Conservation (phyloP, 1,284 basidiomycete genomes). For the Pseudozyma sp. region DNA sequence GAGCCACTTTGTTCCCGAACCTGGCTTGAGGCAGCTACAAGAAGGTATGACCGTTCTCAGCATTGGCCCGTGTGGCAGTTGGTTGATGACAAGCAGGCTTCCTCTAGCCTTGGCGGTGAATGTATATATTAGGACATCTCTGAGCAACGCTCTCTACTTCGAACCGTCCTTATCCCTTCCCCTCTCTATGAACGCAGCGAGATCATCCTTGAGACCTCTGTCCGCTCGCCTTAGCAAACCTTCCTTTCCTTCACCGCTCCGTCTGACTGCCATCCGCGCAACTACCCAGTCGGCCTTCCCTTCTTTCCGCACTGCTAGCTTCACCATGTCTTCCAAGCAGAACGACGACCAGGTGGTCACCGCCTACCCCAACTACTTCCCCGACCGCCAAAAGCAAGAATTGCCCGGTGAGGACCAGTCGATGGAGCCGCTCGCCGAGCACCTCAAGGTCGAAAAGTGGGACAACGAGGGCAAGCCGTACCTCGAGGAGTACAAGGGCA, state of each 20-base stretch:
- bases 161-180: neutral
- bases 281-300: neutral
- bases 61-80: too few species aligned
- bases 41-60: too few species aligned
- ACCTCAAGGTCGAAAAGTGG: conserved; percentile 74
- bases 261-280: neutral
- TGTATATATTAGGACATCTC: neutral
- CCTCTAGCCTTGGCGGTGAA: neutral
- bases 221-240: neutral
- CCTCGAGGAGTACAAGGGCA: conserved; percentile 73
- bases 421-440: conserved; percentile 72
- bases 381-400: conserved; percentile 46
- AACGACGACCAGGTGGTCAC: conserved; percentile 50
- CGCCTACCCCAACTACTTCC: conserved; percentile 59
- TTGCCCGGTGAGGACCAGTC: conserved; percentile 54
- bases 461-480: conserved; percentile 75
- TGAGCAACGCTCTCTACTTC: neutral
- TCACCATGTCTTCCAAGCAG: conserved; percentile 36
- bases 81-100: conserved; percentile 8
- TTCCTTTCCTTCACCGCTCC: neutral
- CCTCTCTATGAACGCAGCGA: conserved; percentile 6
- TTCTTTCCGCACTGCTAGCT: conserved; percentile 2
- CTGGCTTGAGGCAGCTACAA: too few species aligned
- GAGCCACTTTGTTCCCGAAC: too few species aligned
- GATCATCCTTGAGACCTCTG: conserved; percentile 1